These are phyloP conservation scores for Puccinia triticina DNA, from an alignment of 1,284 basidiomycete genomes.

Conservation along the genomic window DNA sequence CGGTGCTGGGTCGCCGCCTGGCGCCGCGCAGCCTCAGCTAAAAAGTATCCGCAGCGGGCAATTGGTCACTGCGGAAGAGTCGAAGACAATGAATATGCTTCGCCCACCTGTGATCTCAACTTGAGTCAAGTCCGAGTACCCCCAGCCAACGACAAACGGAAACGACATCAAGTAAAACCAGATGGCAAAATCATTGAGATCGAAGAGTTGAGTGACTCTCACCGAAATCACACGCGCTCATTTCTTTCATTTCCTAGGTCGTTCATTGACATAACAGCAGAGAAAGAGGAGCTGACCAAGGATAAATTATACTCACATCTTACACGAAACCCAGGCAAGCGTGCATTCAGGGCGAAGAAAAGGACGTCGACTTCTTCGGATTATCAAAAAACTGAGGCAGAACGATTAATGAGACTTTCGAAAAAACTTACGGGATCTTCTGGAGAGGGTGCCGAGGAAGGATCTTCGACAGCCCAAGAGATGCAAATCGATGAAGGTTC, in stretches of 20 bases:
- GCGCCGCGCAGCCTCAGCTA: too few relatives aligned
- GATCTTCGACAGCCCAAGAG: neutral
- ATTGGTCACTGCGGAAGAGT: too few relatives aligned
- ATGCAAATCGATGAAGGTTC: constrained; percentile 35
- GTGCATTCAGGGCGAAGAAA: constrained; percentile 37
- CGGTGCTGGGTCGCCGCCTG: too few relatives aligned
- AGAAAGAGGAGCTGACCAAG: neutral
- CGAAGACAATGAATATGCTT: too few relatives aligned
- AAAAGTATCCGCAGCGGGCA: too few relatives aligned
- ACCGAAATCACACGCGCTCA: neutral
- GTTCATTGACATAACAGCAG: neutral
- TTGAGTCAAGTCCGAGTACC: too few relatives aligned
- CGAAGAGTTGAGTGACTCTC: constrained; percentile 42
- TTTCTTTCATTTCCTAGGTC: neutral
- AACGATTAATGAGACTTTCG: constrained; percentile 10
- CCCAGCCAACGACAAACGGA: constrained; percentile 56
- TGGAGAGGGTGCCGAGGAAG: neutral
- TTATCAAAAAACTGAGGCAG: constrained; percentile 22
- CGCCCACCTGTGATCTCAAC: too few relatives aligned
- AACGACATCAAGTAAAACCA: constrained; percentile 54
- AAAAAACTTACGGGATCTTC: constrained; percentile 8
- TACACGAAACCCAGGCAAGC: constrained; percentile 11
- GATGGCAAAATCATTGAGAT: constrained; percentile 47
- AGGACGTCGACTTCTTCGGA: constrained; percentile 32
- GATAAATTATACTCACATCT: neutral